phyloP scores from a whole-genome alignment of 108 stramenopile species.

The Cyclotella choctawhatcheeana region DNA sequence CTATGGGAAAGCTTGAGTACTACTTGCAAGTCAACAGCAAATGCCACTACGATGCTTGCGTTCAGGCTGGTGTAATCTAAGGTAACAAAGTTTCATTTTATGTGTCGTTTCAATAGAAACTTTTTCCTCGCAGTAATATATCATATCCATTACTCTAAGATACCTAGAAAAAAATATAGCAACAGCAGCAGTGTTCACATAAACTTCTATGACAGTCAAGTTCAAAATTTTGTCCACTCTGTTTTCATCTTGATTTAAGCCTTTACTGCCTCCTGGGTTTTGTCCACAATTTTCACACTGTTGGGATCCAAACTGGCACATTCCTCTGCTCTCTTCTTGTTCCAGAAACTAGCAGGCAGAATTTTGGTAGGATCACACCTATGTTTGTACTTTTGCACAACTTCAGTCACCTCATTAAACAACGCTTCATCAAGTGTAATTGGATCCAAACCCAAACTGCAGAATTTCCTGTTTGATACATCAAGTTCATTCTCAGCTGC shows the following conservation, averaged over 20 bases:
- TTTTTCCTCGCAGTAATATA: no score
- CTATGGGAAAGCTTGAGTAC: slow-evolving; percentile 50
- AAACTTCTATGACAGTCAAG: no score
- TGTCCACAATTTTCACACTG: slow-evolving; percentile 65
- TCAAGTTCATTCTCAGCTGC: slow-evolving; percentile 98
- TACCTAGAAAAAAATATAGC: no score
- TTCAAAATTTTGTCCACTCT: neutral
- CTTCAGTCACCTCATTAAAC: slow-evolving; percentile 94
- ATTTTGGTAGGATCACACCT: slow-evolving; percentile 94
- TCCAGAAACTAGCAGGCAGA: slow-evolving; percentile 96
- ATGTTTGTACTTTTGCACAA: slow-evolving; percentile 93
- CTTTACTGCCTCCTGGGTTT: neutral
- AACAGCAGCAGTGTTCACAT: no score
- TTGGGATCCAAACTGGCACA: slow-evolving; percentile 78
- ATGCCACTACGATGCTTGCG: slow-evolving; percentile 35
- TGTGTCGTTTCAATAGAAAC: neutral
- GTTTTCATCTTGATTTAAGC: neutral
- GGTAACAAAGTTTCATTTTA: neutral
- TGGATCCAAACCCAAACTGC: slow-evolving; percentile 92
- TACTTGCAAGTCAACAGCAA: slow-evolving; percentile 35
- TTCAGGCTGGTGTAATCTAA: slow-evolving; percentile 34
- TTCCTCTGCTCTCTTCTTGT: slow-evolving; percentile 89
- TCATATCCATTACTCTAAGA: no score
- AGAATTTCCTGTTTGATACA: slow-evolving; percentile 95
- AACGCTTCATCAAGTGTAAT: slow-evolving; percentile 89